Conservation (phyloP, 2,329 filamentous ascomycete genomes). For the Arachnomyces sp. region DNA sequence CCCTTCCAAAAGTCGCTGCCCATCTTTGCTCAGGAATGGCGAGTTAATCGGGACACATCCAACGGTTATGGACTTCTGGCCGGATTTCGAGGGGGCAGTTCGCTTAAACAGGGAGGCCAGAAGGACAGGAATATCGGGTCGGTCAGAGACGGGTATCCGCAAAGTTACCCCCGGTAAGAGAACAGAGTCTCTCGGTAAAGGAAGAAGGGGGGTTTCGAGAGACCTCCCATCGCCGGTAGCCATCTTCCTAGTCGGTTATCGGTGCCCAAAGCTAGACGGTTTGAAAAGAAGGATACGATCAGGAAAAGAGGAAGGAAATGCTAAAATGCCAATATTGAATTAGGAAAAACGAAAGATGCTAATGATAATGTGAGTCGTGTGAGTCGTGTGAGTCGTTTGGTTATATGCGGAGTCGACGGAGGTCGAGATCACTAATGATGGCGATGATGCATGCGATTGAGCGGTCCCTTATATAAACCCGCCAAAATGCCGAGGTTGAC, state of each 20-base stretch:
- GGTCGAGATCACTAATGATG: no score
- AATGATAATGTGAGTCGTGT: neutral
- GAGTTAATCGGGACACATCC: constrained; percentile 82
- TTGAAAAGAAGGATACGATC: neutral
- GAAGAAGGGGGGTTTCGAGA: constrained; percentile 64
- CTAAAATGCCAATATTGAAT: neutral
- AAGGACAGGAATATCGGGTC: constrained; percentile 80
- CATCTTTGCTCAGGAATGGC: constrained; percentile 63
- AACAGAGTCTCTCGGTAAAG: constrained; percentile 70
- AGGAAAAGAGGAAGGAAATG: neutral
- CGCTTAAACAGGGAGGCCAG: constrained; percentile 78
- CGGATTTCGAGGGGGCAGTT: constrained; percentile 56
- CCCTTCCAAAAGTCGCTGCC: constrained; percentile 66
- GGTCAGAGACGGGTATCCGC: constrained; percentile 73
- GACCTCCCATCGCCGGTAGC: constrained; percentile 24
- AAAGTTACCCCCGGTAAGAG: constrained; percentile 80
- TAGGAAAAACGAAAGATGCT: neutral
- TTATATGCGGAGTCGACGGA: neutral
- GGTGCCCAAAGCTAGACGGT: neutral
- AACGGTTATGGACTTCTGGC: constrained; percentile 64
- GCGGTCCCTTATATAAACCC: no score
- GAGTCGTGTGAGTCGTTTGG: no score
- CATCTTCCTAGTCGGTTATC: neutral
- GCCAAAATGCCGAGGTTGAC: neutral
- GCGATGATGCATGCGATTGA: no score